Evolutionary conservation across 345 rosid genomes (phyloP).

Genomic region (Corchorus olitorius): DNA sequence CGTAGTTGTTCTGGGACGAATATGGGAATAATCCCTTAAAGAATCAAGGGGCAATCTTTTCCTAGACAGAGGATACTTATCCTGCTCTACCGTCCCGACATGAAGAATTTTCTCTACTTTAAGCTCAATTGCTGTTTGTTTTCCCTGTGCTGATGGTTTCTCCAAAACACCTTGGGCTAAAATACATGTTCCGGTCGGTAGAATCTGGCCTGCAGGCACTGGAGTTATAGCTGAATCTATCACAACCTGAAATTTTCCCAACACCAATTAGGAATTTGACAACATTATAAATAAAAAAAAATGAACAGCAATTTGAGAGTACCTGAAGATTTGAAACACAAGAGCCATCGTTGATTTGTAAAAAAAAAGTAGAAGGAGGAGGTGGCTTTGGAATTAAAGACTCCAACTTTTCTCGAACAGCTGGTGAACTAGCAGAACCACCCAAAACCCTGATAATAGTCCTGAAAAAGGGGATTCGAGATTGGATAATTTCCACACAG

Average conservation of each 20-base stretch:
- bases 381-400: slow-evolving; percentile 33
- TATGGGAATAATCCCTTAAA: slow-evolving; percentile 68
- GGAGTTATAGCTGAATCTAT: slow-evolving; percentile 54
- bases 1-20: slow-evolving; percentile 86
- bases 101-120: slow-evolving; percentile 69
- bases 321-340: slow-evolving; percentile 67
- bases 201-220: slow-evolving; percentile 43
- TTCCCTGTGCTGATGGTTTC: slow-evolving; percentile 31
- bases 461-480: slow-evolving; percentile 62
- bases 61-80: slow-evolving; percentile 62
- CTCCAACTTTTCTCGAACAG: slow-evolving; percentile 48
- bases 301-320: neutral
- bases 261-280: neutral
- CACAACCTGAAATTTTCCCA: slow-evolving; percentile 48
- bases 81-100: slow-evolving; percentile 68
- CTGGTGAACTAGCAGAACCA: slow-evolving; percentile 36
- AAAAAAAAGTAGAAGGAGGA: slow-evolving; percentile 33
- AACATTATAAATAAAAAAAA: neutral
- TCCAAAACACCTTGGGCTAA: slow-evolving; percentile 65
- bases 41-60: slow-evolving; percentile 69
- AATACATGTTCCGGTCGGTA: slow-evolving; percentile 68
- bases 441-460: slow-evolving; percentile 58
- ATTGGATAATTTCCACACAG: slow-evolving; percentile 69
- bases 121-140: slow-evolving; percentile 52
- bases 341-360: slow-evolving; percentile 79